A percentile compares a stretch with the other conserved stretches of the same genome.
Evolutionary conservation across 176 grass and related monocot genomes (phyloP).

Genomic region (Miscanthus lutarioriparius): DNA sequence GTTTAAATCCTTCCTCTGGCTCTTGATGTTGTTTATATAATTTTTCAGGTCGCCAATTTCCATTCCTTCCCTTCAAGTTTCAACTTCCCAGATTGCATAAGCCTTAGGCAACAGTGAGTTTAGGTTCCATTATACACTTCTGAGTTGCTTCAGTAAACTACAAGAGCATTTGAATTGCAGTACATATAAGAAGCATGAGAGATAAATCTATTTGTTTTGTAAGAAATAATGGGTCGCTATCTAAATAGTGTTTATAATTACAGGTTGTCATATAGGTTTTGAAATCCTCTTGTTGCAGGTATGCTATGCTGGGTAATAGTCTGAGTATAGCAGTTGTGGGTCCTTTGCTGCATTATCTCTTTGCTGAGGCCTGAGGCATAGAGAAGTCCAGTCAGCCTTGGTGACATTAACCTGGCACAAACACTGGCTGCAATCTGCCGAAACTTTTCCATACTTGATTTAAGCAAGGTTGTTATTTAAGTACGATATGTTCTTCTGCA

Average conservation of each 20-base stretch:
- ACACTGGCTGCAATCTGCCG: not conserved
- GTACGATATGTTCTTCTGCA: not conserved
- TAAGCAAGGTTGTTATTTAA: slow-evolving; percentile 15
- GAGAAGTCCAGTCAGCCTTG: slow-evolving; percentile 1
- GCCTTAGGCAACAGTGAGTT: slow-evolving; percentile 83
- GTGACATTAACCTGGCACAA: slow-evolving; percentile 14
- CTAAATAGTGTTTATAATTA: not conserved
- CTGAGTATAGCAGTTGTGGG: slow-evolving; percentile 81
- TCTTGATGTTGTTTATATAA: slow-evolving; percentile 7
- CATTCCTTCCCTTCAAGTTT: slow-evolving; percentile 86
- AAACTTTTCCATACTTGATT: not conserved
- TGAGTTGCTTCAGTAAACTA: slow-evolving; percentile 23
- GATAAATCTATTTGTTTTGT: not conserved
- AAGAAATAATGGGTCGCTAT: not conserved
- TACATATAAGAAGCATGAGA: slow-evolving; percentile 13
- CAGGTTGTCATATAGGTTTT: not conserved
- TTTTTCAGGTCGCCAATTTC: slow-evolving; percentile 94
- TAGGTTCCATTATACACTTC: slow-evolving; percentile 13
- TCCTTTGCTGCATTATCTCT: slow-evolving; percentile 75
- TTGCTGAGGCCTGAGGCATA: slow-evolving; percentile 54
- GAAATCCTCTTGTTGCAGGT: slow-evolving; percentile 54
- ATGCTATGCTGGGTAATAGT: slow-evolving; percentile 93
- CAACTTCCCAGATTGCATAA: slow-evolving; percentile 60
- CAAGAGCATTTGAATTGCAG: not conserved
- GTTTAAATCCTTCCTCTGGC: not conserved